These are phyloP conservation scores for Aspergillus indologenus DNA, from an alignment of 495 filamentous ascomycete genomes.

Conservation along the genomic window DNA sequence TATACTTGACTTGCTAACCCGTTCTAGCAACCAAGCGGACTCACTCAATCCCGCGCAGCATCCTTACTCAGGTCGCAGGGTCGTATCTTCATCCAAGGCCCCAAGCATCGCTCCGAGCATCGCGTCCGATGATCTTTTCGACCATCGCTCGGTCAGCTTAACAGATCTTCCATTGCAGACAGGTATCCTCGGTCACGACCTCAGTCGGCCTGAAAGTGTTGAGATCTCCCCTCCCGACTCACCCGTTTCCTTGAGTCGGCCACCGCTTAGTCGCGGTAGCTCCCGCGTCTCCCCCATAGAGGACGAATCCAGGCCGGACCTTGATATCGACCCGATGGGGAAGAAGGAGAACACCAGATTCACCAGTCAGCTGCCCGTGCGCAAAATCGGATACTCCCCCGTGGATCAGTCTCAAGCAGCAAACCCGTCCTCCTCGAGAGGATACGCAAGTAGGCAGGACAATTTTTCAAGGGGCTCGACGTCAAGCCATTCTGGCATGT, in stretches of 20 bases:
- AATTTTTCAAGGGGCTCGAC: constrained; percentile 50
- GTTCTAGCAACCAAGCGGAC: constrained; percentile 14
- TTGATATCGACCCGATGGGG: constrained; percentile 2
- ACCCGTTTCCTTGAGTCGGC: constrained; percentile 20
- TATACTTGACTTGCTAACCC: constrained; percentile 11
- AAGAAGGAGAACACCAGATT: constrained; percentile 16
- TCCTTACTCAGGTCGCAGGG: constrained; percentile 15
- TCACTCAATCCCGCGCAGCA: constrained; percentile 12
- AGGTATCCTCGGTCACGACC: neutral
- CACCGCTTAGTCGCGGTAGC: constrained; percentile 29
- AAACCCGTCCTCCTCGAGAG: constrained; percentile 19
- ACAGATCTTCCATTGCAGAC: constrained; percentile 10
- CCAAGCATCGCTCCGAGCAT: constrained; percentile 22
- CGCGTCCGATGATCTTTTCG: constrained; percentile 12
- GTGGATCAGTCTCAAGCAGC: constrained; percentile 1
- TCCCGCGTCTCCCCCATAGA: constrained; percentile 49
- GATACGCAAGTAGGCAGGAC: constrained; percentile 42
- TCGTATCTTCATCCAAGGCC: constrained; percentile 30
- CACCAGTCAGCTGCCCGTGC: constrained; percentile 24
- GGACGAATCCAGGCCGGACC: constrained; percentile 23
- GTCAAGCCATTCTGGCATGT: constrained; percentile 29
- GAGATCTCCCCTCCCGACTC: constrained; percentile 49
- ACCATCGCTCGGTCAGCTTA: constrained; percentile 22
- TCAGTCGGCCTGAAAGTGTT: constrained; percentile 5
- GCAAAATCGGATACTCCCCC: constrained; percentile 16